Percentiles rank a stretch among this genome's conserved stretches.
These are phyloP conservation scores for Rhizophagus prolifer DNA, from an alignment of 192 early-diverging fungal genomes.

Conservation along the genomic window DNA sequence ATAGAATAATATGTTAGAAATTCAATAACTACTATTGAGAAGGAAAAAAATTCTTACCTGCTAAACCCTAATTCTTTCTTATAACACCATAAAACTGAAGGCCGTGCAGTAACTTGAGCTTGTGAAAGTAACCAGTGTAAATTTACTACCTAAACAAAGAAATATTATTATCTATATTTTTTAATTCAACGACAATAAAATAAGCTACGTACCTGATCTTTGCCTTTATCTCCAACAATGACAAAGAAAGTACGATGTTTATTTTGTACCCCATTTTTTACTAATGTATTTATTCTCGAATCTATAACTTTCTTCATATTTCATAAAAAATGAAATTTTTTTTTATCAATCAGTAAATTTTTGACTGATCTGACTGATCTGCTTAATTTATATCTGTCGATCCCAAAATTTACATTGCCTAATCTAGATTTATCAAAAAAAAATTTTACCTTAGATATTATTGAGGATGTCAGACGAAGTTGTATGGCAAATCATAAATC, in stretches of 20 bases:
- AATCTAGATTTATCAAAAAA: too few species aligned
- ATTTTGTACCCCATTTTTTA: constrained; percentile 88
- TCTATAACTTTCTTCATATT: constrained; percentile 86
- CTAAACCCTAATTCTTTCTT: constrained; percentile 98
- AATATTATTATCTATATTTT: not conserved
- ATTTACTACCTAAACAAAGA: constrained; percentile 76
- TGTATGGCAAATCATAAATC: constrained; percentile 95
- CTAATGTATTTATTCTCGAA: constrained; percentile 89
- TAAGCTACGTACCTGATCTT: constrained; percentile 62
- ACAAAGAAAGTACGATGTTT: constrained; percentile 96
- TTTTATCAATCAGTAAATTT: not conserved
- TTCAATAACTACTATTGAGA: not conserved
- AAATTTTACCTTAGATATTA: constrained; percentile 17
- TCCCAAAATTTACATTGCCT: too few species aligned
- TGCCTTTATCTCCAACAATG: constrained; percentile 92
- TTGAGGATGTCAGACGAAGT: constrained; percentile 63
- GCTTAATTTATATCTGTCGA: not conserved
- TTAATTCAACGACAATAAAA: not conserved
- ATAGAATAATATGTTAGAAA: not conserved
- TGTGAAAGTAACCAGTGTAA: constrained; percentile 96
- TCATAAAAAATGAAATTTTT: not conserved
- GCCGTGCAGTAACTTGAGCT: constrained; percentile 83
- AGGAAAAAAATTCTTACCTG: constrained; percentile 38
- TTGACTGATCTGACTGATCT: not conserved
- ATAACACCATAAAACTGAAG: constrained; percentile 99